phyloP scores from a whole-genome alignment of 306 rosid genomes.

The Prunus campanulata region DNA sequence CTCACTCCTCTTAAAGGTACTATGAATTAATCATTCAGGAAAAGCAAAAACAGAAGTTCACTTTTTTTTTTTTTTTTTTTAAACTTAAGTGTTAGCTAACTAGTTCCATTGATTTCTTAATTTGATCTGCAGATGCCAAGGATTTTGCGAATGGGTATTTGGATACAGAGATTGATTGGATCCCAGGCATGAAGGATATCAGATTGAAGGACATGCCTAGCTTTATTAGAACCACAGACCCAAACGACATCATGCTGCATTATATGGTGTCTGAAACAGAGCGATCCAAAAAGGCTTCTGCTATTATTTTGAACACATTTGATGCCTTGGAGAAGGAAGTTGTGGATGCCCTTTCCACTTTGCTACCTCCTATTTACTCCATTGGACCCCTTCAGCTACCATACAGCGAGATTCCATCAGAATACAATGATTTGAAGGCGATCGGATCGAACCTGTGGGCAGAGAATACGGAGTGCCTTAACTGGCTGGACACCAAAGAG shows the following conservation, averaged over 20 bases:
- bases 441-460: conserved; percentile 67
- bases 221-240: conserved; percentile 57
- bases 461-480: conserved; percentile 48
- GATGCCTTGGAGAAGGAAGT: conserved; percentile 49
- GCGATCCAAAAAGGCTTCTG: conserved; percentile 41
- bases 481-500: conserved; percentile 52
- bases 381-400: conserved; percentile 57
- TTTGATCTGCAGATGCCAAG: conserved; percentile 34
- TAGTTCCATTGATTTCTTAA: no score
- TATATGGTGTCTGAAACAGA: neutral
- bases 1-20: conserved; percentile 38
- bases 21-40: neutral
- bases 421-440: neutral
- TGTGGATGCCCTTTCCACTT: conserved; percentile 30
- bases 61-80: no score
- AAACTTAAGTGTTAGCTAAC: neutral
- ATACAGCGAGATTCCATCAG: conserved; percentile 8
- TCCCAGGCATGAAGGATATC: conserved; percentile 50
- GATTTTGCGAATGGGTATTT: conserved; percentile 44
- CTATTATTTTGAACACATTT: conserved; percentile 53
- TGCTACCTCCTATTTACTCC: conserved; percentile 43
- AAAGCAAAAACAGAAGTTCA: neutral
- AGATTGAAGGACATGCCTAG: conserved; percentile 51
- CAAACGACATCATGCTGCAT: conserved; percentile 36
- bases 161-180: conserved; percentile 53